phyloP scores from a whole-genome alignment of 2,329 filamentous ascomycete genomes.

The Colletotrichum tanaceti region DNA sequence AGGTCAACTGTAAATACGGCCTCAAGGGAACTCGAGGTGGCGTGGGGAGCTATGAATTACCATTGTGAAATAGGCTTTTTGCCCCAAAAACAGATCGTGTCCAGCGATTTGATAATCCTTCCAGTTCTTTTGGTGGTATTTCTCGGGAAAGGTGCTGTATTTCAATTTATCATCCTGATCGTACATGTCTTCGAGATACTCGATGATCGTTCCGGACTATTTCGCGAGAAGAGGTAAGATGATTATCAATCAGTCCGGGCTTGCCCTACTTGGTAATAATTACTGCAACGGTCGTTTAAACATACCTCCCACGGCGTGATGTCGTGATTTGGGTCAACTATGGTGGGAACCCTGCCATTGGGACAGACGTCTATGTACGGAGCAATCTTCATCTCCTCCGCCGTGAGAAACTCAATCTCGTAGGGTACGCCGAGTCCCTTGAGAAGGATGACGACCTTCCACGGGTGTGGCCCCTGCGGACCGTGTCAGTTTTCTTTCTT shows the following conservation, averaged over 20 bases:
- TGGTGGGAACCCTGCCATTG: constrained; percentile 49
- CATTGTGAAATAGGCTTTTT: constrained; percentile 6
- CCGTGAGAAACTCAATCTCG: constrained; percentile 42
- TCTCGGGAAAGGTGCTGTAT: constrained; percentile 43
- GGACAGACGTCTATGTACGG: constrained; percentile 48
- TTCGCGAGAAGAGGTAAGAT: too few relatives aligned
- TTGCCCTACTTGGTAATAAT: too few relatives aligned
- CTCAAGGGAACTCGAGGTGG: neutral
- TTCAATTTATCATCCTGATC: constrained; percentile 43
- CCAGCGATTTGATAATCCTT: constrained; percentile 4
- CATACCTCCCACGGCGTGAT: constrained; percentile 44
- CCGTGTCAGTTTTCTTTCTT: neutral
- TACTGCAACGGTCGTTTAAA: neutral
- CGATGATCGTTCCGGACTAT: constrained; percentile 45
- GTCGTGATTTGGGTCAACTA: constrained; percentile 49
- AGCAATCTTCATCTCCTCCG: constrained; percentile 43
- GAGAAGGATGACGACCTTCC: constrained; percentile 49
- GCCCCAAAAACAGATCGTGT: constrained; percentile 5
- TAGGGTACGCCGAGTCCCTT: constrained; percentile 53
- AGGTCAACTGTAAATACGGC: too few relatives aligned
- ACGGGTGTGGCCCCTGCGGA: constrained; percentile 45
- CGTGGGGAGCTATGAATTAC: neutral
- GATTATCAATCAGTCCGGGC: too few relatives aligned
- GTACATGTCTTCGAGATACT: constrained; percentile 47
- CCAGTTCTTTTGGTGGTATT: constrained; percentile 40